Percentiles rank a stretch among this genome's conserved stretches.
Evolutionary conservation across 129 eudicot genomes (phyloP).

Genomic region (Saussurea involucrata): DNA sequence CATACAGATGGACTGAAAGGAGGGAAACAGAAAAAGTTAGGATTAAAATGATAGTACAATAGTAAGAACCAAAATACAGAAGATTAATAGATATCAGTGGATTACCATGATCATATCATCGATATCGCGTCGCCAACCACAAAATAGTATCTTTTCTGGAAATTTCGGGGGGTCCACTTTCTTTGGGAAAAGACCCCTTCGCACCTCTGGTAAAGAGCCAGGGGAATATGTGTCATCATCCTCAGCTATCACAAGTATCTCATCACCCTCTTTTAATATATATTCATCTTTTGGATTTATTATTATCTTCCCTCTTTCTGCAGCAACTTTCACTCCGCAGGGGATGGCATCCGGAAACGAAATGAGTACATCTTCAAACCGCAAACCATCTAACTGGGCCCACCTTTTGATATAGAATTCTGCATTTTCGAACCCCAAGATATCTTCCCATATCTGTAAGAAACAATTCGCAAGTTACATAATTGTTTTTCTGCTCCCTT

Average conservation of each 20-base stretch:
- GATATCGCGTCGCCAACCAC: constrained; percentile 99
- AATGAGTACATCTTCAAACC: constrained; percentile 66
- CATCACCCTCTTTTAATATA: constrained; percentile 81
- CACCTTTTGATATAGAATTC: constrained; percentile 95
- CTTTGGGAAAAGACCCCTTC: constrained; percentile 54
- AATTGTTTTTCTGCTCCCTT: neutral
- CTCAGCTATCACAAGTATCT: constrained; percentile 95
- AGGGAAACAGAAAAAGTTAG: neutral
- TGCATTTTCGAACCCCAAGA: constrained; percentile 96
- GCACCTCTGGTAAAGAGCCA: constrained; percentile 75
- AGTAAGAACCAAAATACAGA: neutral
- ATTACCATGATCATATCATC: constrained; percentile 98
- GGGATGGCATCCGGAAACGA: constrained; percentile 98
- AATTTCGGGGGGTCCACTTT: constrained; percentile 79
- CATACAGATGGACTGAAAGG: neutral
- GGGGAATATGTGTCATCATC: constrained; percentile 99
- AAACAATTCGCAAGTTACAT: neutral
- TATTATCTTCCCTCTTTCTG: constrained; percentile 81
- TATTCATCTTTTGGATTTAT: constrained; percentile 86
- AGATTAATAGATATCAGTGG: neutral
- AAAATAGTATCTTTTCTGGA: constrained; percentile 88
- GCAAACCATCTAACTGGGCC: constrained; percentile 78
- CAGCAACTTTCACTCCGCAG: constrained; percentile 83
- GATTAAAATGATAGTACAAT: neutral
- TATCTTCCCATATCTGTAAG: constrained; percentile 96